Evolutionary conservation across 768 basidiomycete genomes (phyloP).

Genomic region (Dictyophora rubrovolvata): DNA sequence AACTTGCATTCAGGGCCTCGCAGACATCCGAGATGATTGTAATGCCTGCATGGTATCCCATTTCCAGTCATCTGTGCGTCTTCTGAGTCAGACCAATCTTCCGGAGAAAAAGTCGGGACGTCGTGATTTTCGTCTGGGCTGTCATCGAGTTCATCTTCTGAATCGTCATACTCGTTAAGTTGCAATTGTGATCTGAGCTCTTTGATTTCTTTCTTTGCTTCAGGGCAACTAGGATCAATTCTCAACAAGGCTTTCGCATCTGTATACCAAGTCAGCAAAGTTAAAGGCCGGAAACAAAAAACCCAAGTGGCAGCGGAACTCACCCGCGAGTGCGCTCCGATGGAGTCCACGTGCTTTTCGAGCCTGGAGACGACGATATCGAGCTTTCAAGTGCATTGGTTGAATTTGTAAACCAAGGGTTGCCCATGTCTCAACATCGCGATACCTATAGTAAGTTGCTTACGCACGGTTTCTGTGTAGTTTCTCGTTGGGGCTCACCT

Average conservation of each 20-base stretch:
- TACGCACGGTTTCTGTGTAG: neutral
- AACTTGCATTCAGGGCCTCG: conserved; percentile 12
- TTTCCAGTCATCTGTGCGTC: conserved; percentile 13
- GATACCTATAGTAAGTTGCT: neutral
- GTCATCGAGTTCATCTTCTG: neutral
- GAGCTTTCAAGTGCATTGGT: neutral
- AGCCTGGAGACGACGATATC: neutral
- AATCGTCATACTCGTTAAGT: too few relatives aligned
- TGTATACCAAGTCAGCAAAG: neutral
- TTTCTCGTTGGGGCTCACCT: neutral
- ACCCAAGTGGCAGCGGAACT: neutral
- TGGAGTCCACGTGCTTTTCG: neutral
- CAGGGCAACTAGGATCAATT: neutral
- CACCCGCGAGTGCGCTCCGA: neutral
- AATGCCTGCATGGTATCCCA: conserved; percentile 15
- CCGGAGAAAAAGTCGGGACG: neutral
- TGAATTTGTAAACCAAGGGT: neutral
- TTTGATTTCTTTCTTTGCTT: neutral
- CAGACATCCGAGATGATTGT: conserved; percentile 17
- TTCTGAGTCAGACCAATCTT: conserved; percentile 12
- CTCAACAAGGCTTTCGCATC: neutral
- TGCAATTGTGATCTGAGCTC: neutral
- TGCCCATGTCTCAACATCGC: neutral
- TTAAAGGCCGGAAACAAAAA: neutral
- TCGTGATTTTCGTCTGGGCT: neutral